These are phyloP conservation scores for Rhodosporidiobolus odoratus DNA, from an alignment of 768 basidiomycete species.

Conservation along the genomic window DNA sequence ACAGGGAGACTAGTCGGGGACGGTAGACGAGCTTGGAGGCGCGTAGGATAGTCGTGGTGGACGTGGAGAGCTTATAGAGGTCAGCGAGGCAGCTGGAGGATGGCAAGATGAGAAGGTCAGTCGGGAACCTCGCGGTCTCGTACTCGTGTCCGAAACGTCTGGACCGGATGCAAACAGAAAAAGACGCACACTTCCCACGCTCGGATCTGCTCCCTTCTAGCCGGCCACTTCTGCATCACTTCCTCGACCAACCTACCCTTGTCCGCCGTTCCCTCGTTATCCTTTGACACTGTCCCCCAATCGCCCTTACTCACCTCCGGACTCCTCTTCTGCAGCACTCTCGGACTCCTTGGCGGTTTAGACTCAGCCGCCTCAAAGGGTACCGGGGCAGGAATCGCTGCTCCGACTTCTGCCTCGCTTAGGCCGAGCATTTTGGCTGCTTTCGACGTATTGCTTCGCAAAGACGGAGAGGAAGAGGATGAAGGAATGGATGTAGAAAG, in stretches of 20 bases:
- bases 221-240: not conserved
- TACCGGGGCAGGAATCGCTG: not conserved
- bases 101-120: not conserved
- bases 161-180: too few relatives aligned
- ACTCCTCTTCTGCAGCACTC: not conserved
- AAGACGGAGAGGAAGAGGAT: not conserved
- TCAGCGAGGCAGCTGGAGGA: not conserved
- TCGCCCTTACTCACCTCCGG: not conserved
- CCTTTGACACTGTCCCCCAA: not conserved
- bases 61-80: not conserved
- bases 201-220: not conserved
- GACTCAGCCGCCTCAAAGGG: not conserved
- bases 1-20: not conserved
- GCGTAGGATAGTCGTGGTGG: not conserved
- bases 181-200: slow-evolving; percentile 1
- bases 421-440: slow-evolving; percentile 7
- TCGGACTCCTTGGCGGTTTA: not conserved
- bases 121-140: not conserved
- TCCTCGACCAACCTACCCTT: not conserved
- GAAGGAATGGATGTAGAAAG: not conserved
- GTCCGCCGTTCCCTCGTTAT: not conserved
- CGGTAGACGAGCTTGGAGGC: not conserved
- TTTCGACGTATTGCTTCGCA: not conserved
- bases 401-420: not conserved
- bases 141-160: not conserved